These are phyloP conservation scores for Lactarius deliciosus DNA, from an alignment of 768 basidiomycete genomes.

Conservation along the genomic window DNA sequence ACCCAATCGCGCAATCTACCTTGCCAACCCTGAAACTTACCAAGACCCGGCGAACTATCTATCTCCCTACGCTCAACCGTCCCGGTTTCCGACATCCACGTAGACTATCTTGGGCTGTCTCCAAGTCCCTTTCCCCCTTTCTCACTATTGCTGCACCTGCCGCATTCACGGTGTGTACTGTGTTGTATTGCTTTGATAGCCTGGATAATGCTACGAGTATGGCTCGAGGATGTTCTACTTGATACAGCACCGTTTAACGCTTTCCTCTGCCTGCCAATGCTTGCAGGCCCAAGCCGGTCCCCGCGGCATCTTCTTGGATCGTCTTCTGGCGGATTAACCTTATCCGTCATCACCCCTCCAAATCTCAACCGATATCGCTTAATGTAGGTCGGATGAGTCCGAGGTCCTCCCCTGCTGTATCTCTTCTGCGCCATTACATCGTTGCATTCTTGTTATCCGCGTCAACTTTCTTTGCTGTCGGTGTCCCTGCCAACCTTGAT, in stretches of 20 bases:
- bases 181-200: neutral
- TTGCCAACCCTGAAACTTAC: conserved; percentile 4
- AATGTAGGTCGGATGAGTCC: conserved; percentile 6
- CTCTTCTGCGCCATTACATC: conserved; percentile 8
- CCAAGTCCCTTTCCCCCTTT: neutral
- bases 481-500: conserved; percentile 22
- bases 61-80: neutral
- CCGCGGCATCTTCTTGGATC: conserved; percentile 16
- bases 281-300: neutral
- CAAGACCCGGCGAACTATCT: conserved; percentile 1
- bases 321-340: conserved; percentile 16
- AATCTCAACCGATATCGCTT: conserved; percentile 11
- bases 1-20: conserved; percentile 14
- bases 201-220: neutral
- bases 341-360: conserved; percentile 19
- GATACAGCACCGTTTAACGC: too few relatives aligned
- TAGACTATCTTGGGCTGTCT: neutral
- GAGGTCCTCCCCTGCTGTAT: neutral
- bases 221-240: neutral
- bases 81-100: neutral
- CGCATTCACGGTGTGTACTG: neutral
- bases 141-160: neutral
- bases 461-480: neutral
- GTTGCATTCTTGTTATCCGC: neutral
- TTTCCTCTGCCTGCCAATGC: neutral